phyloP scores from a whole-genome alignment of 768 basidiomycete genomes.

The Auricularia sp. region DNA sequence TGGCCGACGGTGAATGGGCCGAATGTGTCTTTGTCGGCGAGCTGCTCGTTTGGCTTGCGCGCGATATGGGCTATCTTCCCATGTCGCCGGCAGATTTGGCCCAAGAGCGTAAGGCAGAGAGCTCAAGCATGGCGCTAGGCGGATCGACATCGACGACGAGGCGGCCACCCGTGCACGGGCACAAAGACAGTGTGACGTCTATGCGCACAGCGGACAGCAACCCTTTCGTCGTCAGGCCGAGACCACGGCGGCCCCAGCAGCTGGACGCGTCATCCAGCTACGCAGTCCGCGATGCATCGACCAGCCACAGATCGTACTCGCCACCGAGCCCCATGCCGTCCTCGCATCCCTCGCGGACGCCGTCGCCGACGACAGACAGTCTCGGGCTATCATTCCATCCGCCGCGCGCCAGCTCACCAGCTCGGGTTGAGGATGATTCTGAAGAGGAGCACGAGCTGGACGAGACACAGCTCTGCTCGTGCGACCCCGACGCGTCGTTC shows the following conservation, averaged over 20 bases:
- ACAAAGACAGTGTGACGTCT: not conserved
- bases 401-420: not conserved
- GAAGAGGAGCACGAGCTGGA: not conserved
- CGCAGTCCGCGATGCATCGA: too few relatives aligned
- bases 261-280: too few relatives aligned
- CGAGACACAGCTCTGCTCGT: not conserved
- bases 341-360: not conserved
- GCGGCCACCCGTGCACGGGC: not conserved
- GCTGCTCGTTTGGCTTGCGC: constrained; percentile 61
- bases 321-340: not conserved
- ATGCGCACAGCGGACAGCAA: not conserved
- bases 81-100: not conserved
- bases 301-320: not conserved
- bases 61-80: constrained; percentile 29
- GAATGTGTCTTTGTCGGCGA: constrained; percentile 59
- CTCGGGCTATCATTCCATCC: not conserved
- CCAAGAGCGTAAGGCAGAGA: too few relatives aligned
- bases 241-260: not conserved
- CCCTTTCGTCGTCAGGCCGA: not conserved
- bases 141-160: too few relatives aligned
- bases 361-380: not conserved
- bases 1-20: constrained; percentile 55
- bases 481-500: constrained; percentile 12
- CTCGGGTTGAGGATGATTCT: not conserved
- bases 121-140: too few relatives aligned